Conservation (phyloP, 2,329 filamentous ascomycete species). For the Diplodia mutila region DNA sequence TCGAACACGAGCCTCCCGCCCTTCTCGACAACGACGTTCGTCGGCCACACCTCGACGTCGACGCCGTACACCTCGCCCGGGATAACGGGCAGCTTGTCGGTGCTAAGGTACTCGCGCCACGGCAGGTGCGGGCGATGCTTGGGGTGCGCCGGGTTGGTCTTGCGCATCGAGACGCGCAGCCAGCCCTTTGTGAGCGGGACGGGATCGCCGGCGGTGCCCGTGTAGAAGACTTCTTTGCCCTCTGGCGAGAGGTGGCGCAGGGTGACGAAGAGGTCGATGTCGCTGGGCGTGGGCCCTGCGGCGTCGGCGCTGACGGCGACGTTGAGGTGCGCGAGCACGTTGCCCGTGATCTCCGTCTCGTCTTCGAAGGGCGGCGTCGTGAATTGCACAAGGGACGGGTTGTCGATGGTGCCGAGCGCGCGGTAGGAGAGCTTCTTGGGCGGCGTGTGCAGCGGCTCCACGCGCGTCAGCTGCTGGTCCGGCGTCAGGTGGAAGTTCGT, state of each 20-base stretch:
- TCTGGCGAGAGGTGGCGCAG: conserved; percentile 60
- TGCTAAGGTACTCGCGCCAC: conserved; percentile 61
- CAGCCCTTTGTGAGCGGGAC: conserved; percentile 68
- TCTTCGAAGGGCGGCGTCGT: conserved; percentile 59
- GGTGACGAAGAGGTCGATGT: conserved; percentile 67
- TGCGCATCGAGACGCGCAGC: conserved; percentile 62
- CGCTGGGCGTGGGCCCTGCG: conserved; percentile 48
- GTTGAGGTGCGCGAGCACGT: conserved; percentile 66
- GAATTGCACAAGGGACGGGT: conserved; percentile 62
- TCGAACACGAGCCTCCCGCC: conserved; percentile 61
- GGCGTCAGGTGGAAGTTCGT: conserved; percentile 63
- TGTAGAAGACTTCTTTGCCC: conserved; percentile 65
- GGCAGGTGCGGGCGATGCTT: conserved; percentile 60
- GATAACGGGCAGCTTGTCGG: conserved; percentile 59
- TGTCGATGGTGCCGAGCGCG: conserved; percentile 61
- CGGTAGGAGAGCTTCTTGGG: conserved; percentile 58
- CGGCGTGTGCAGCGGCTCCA: conserved; percentile 35
- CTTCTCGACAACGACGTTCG: conserved; percentile 60
- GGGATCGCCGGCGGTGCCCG: conserved; percentile 66
- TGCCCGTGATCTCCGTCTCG: conserved; percentile 72
- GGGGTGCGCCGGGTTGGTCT: conserved; percentile 55
- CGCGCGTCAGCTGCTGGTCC: conserved; percentile 45
- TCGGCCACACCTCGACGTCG: conserved; percentile 68
- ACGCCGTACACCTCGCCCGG: conserved; percentile 61
- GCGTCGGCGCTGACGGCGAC: conserved; percentile 57